Evolutionary conservation across 768 basidiomycete genomes (phyloP).

Genomic region (Bullera alba): DNA sequence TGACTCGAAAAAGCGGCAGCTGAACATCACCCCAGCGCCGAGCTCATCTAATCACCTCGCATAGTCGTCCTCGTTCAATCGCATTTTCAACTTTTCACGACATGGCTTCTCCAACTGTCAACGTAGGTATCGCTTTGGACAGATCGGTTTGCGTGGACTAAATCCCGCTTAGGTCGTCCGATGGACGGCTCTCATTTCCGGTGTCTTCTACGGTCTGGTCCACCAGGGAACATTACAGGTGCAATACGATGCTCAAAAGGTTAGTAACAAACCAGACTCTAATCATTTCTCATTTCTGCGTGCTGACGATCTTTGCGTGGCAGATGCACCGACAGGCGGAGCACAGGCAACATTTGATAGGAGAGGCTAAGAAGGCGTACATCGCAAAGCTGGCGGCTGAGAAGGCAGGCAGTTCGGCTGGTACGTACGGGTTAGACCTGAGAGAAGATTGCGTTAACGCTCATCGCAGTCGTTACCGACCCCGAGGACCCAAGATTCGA

Average conservation of each 20-base stretch:
- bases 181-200: conserved; percentile 80
- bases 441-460: no score
- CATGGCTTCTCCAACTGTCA: conserved; percentile 32
- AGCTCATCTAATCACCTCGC: no score
- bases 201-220: conserved; percentile 83
- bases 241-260: conserved; percentile 67
- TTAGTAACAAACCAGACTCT: no score
- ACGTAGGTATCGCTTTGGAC: conserved; percentile 17
- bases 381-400: conserved; percentile 53
- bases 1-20: no score
- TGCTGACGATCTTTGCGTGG: no score
- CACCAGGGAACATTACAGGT: conserved; percentile 86
- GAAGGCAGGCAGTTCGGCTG: conserved; percentile 26
- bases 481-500: conserved; percentile 94
- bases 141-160: background rate
- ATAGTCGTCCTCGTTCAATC: background rate
- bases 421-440: no score
- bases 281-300: no score
- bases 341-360: conserved; percentile 68
- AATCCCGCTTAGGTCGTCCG: conserved; percentile 68
- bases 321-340: background rate
- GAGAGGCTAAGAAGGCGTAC: conserved; percentile 82
- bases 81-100: background rate
- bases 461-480: conserved; percentile 83
- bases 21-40: no score